A percentile compares a stretch with the other conserved stretches of the same genome.
These are phyloP conservation scores for Plantago lanceolata DNA, from an alignment of 305 asterid genomes.

Conservation along the genomic window DNA sequence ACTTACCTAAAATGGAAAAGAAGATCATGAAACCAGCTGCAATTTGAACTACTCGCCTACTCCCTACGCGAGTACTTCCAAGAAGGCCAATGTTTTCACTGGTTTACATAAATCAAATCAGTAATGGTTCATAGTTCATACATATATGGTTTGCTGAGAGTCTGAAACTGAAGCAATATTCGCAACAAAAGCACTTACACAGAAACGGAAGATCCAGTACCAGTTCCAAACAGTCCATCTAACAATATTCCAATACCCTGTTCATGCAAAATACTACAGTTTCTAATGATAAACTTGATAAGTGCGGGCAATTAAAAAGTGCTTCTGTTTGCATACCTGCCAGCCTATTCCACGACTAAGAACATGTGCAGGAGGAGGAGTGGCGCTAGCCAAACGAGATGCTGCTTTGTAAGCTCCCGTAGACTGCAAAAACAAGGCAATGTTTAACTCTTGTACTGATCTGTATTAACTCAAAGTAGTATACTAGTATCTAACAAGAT, in stretches of 20 bases:
- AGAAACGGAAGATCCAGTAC: slow-evolving; percentile 79
- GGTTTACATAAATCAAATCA: slow-evolving; percentile 10
- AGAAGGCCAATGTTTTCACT: slow-evolving; percentile 94
- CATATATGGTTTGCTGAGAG: not conserved
- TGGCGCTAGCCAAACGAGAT: slow-evolving; percentile 89
- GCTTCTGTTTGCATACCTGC: slow-evolving; percentile 53
- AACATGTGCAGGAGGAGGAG: slow-evolving; percentile 97
- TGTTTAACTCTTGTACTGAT: not conserved
- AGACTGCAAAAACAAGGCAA: slow-evolving; percentile 49
- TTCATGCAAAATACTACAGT: slow-evolving; percentile 4
- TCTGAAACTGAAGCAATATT: not conserved
- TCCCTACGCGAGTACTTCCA: slow-evolving; percentile 95
- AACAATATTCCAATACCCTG: slow-evolving; percentile 87
- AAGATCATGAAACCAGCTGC: slow-evolving; percentile 95
- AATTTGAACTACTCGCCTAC: slow-evolving; percentile 84
- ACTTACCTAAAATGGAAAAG: slow-evolving; percentile 71
- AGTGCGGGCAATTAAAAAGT: not conserved
- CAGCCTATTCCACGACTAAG: slow-evolving; percentile 98
- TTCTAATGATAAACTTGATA: not conserved
- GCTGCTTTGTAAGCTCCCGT: slow-evolving; percentile 96
- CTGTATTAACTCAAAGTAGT: not conserved
- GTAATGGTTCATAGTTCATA: not conserved
- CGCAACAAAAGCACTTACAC: slow-evolving; percentile 46
- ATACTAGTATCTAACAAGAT: not conserved
- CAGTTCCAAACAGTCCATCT: slow-evolving; percentile 80